Percentiles rank a stretch among this genome's conserved stretches.
Conservation (phyloP, 805 yeast species). For the Saturnispora halmiae region DNA sequence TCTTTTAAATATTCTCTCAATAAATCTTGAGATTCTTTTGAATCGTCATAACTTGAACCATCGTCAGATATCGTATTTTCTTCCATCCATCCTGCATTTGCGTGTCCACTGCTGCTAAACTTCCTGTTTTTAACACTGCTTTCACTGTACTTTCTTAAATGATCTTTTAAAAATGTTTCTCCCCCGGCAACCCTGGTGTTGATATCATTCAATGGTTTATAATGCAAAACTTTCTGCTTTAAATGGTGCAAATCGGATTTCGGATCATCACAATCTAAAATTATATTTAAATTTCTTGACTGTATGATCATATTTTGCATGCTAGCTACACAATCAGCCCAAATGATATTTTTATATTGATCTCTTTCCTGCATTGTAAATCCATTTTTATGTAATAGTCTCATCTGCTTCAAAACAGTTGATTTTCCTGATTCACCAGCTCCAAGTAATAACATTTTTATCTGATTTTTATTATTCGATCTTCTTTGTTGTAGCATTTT, state of each 20-base stretch:
- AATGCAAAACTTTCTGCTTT: constrained; percentile 43
- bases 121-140: constrained; percentile 43
- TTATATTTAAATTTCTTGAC: constrained; percentile 57
- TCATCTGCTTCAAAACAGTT: constrained; percentile 83
- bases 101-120: constrained; percentile 46
- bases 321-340: constrained; percentile 84
- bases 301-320: constrained; percentile 74
- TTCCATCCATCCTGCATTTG: constrained; percentile 29
- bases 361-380: constrained; percentile 70
- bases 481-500: constrained; percentile 46
- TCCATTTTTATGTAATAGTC: constrained; percentile 76
- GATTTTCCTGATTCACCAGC: constrained; percentile 95
- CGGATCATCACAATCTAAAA: constrained; percentile 56
- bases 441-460: constrained; percentile 72
- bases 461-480: constrained; percentile 46
- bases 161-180: constrained; percentile 49
- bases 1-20: constrained; percentile 17
- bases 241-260: constrained; percentile 36
- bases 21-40: constrained; percentile 12
- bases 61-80: constrained; percentile 9
- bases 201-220: constrained; percentile 51
- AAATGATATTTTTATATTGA: constrained; percentile 78
- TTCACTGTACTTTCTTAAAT: constrained; percentile 53
- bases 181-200: constrained; percentile 66
- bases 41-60: constrained; percentile 11